Conservation (phyloP, 73 alveolate genomes). For the Breviolum minutum region DNA sequence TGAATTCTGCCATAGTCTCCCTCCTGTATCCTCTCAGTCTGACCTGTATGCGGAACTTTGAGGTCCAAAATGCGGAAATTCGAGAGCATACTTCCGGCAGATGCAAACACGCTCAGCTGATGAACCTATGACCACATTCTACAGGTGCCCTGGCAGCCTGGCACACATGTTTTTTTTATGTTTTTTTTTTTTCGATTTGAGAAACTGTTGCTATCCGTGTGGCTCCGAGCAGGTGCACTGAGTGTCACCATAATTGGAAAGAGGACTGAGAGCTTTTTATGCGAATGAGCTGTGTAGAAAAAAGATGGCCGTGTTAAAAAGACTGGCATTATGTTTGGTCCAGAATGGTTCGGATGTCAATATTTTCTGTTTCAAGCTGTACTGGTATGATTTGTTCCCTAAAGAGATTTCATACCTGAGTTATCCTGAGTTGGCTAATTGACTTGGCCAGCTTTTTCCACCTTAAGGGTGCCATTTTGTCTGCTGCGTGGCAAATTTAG, state of each 20-base stretch:
- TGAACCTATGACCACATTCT: slow-evolving; percentile 88
- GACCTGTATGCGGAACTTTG: not conserved
- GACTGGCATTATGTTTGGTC: no score
- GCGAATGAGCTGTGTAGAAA: no score
- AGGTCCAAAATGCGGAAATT: slow-evolving; percentile 71
- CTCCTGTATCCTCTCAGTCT: not conserved
- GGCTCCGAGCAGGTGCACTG: slow-evolving; percentile 21
- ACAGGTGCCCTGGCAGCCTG: slow-evolving; percentile 16
- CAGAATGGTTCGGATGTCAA: no score
- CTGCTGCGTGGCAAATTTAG: no score
- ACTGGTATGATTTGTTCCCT: no score
- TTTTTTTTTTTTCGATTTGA: no score
- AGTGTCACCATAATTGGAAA: slow-evolving; percentile 73
- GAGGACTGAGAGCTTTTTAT: slow-evolving; percentile 7
- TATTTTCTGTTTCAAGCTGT: no score
- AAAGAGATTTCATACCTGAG: no score
- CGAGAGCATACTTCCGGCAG: slow-evolving; percentile 63
- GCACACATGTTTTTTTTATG: not conserved
- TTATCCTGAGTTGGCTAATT: no score
- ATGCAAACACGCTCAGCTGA: slow-evolving; percentile 92
- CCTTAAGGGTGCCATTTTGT: no score
- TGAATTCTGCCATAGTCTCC: not conserved
- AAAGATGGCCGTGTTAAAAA: not conserved
- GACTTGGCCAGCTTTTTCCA: no score
- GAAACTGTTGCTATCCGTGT: not conserved